Evolutionary conservation across 371 early-diverging fungal genomes (phyloP).

Genomic region (Conidiobolus incongruus): DNA sequence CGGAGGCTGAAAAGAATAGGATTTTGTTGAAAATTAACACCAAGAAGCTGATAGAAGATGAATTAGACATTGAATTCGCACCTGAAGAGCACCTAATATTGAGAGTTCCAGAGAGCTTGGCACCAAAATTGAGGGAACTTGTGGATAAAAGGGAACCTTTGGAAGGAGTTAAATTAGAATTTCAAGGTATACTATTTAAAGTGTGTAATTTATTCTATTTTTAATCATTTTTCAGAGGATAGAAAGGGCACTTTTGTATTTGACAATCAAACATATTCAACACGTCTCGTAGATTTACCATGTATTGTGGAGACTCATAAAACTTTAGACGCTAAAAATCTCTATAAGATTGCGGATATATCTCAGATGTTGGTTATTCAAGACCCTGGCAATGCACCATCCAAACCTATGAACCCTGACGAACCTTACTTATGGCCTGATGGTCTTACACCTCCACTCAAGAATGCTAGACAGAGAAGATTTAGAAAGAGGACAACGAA

Average conservation of each 20-base stretch:
- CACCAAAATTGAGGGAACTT: not conserved
- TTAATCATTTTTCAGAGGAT: constrained; percentile 25
- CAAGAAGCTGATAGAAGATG: too few species aligned
- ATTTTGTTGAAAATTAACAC: too few species aligned
- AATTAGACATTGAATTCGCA: not conserved
- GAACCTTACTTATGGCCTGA: constrained; percentile 43
- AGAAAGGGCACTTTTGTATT: constrained; percentile 44
- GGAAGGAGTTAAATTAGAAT: not conserved
- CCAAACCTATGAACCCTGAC: constrained; percentile 14
- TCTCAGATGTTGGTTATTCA: constrained; percentile 59
- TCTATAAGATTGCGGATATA: constrained; percentile 95
- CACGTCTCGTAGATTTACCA: constrained; percentile 78
- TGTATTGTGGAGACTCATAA: constrained; percentile 93
- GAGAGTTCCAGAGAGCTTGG: not conserved
- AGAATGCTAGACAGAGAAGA: constrained; percentile 60
- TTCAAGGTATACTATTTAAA: not conserved
- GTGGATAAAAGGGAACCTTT: not conserved
- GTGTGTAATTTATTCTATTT: not conserved
- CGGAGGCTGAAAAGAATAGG: too few species aligned
- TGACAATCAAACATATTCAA: constrained; percentile 26
- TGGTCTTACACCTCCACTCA: constrained; percentile 82
- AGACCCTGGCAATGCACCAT: constrained; percentile 11
- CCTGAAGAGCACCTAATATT: not conserved
- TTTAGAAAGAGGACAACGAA: constrained; percentile 81
- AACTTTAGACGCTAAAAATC: constrained; percentile 82